phyloP scores from a whole-genome alignment of 345 rosid genomes.

The Raphanus raphanistrum region DNA sequence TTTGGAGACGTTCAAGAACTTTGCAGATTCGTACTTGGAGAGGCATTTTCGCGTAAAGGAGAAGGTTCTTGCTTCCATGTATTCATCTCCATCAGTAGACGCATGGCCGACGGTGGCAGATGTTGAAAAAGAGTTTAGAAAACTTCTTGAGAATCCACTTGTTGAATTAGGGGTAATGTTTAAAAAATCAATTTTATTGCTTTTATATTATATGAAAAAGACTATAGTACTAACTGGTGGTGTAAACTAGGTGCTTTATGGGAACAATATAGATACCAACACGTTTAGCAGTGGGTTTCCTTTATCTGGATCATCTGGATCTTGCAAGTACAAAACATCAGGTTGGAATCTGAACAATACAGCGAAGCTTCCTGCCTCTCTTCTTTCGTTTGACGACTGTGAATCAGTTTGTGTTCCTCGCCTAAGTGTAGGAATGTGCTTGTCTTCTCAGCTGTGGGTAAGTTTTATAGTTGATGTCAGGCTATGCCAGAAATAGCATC shows the following conservation, averaged over 20 bases:
- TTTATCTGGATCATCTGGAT: constrained; percentile 26
- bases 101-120: constrained; percentile 43
- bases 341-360: constrained; percentile 77
- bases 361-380: constrained; percentile 65
- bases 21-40: constrained; percentile 51
- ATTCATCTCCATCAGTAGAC: constrained; percentile 24
- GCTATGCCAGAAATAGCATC: constrained; percentile 7
- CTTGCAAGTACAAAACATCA: constrained; percentile 41
- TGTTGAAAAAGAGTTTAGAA: constrained; percentile 62
- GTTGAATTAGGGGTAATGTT: constrained; percentile 57
- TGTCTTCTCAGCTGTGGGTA: constrained; percentile 67
- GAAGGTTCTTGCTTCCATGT: constrained; percentile 21
- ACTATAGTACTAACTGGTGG: constrained; percentile 14
- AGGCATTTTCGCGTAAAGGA: constrained; percentile 43
- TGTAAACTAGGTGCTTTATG: constrained; percentile 55
- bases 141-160: constrained; percentile 55
- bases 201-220: constrained; percentile 3
- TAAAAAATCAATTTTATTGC: constrained; percentile 22
- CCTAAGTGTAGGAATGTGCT: constrained; percentile 69
- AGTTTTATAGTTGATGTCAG: constrained; percentile 32
- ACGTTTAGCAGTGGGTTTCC: constrained; percentile 79
- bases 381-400: constrained; percentile 57
- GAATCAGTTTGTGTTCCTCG: constrained; percentile 52
- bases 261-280: constrained; percentile 46
- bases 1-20: constrained; percentile 51